Base-by-base conservation (phyloP, 2,329 filamentous ascomycete species). In the Pseudopithomyces maydicus region DNA sequence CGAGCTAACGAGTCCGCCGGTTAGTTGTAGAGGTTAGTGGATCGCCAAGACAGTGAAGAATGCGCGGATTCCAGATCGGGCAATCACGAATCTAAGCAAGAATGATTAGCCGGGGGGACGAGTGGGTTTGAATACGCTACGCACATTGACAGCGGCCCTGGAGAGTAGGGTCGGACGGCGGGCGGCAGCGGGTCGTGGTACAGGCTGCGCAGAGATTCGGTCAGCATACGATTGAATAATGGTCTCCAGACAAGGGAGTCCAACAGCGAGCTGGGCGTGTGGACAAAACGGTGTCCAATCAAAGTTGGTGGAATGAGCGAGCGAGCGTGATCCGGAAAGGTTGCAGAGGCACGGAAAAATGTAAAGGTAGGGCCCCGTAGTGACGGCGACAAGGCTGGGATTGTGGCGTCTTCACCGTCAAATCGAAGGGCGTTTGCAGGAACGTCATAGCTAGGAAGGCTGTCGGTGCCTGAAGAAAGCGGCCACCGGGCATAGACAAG, bases 1-100 rank as follows among this genome's bases (percentile, higher is more conserved):
- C 80, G 80, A 82, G 75, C 78, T 81, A 82, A 82, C 80, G 80
- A 78, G 79, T 82, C 80, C 79, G 73, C 80, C 71, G 68, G 62
- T 62, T 69, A 69, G 63, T 57, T 66, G 69, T 66, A 69, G 62
- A 69, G 45, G 63, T 61, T 58, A 62, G 71, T 71, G 64, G 66
- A 70, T 72, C 70, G 72, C 75, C 72, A 73, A 75, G 73, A 75
- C 62, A 69, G 68, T 72, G 72, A 72, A 72, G 75, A 79, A 80
- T 80, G 76, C 74, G 70, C 70, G 73, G 69, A 72, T 71, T 69
- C 65, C 72, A 69, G 67, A 65, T 63, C 66, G 71, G 72, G 73
- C 70, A 73, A 74, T 71, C 67, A 66, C 69, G 63, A 62, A 61
- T 62, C 70, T 74, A 66, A 56, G 59, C 52, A 70, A 70, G 68